Evolutionary conservation across 768 basidiomycete species (phyloP), one percentile per base, ranked within the genome.

Genomic region (Rhizopogon vesiculosus): DNA sequence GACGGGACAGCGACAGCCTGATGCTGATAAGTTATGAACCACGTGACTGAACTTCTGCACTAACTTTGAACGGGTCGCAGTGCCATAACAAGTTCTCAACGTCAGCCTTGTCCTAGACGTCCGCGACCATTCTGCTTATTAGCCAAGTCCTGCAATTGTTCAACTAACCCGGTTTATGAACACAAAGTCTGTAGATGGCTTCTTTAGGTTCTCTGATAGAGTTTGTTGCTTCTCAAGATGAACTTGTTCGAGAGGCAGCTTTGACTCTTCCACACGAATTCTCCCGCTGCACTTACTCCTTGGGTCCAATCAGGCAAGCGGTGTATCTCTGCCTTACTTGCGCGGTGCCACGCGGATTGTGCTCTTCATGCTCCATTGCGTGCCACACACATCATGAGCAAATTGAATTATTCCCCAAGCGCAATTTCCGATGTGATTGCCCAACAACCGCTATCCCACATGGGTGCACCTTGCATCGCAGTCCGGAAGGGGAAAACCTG

Each of bases 361-460:
- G 91, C 61, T 82, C 87, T 15, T 87, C 91, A 7, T 94, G 91
- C 71, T 91, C 89, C 29, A 79, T 93, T 51, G 88, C 91, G 22
- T 94, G 91, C 66, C 91, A 94, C 66, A 88, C 88, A 13, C 78
- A 90, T 66, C 90, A 92, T 68, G 87, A 93, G 63, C 91, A 93
- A 66, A 69, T 93, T 51, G 91, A 93, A 68, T 77, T 93, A 56
- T 93, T 93, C 71, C 90, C 91, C 1, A 93, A 93, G 66, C 81
- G 91, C 61, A 72, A 77, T 56, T 92, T 93, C 64, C 83, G 86
- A 35, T 93, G 91, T 64, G 91, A 93, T 69, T 93, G 91, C 67
- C 89, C 91, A 3, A 93, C 91, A 16, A 55, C 70, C 12, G 74
- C 80, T 5, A 69, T 91, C 19, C 62, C 78, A 0, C 85, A 86